Percentiles rank a stretch among this genome's conserved stretches.
phyloP scores from a whole-genome alignment of 2,329 filamentous ascomycete genomes.

The Metarhizium humberi region DNA sequence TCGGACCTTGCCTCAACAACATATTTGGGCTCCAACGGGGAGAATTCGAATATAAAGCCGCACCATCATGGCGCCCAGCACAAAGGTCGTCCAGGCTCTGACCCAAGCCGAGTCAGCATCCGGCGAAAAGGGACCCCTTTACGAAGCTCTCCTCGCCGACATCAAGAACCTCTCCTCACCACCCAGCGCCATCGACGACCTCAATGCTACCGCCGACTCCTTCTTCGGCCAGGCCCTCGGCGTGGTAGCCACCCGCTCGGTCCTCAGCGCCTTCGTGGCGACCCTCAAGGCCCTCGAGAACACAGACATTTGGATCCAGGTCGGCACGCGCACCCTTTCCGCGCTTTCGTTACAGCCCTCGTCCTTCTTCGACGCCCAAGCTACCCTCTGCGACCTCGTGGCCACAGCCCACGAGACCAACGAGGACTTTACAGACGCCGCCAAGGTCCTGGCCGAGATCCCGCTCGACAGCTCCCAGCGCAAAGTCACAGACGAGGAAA shows the following conservation, averaged over 20 bases:
- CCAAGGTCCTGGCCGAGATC: constrained; percentile 70
- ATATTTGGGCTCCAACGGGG: not conserved
- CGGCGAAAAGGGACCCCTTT: constrained; percentile 34
- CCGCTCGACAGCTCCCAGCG: constrained; percentile 85
- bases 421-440: constrained; percentile 73
- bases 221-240: constrained; percentile 62
- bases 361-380: constrained; percentile 77
- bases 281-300: constrained; percentile 52
- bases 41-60: not conserved
- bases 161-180: constrained; percentile 32
- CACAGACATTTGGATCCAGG: constrained; percentile 61
- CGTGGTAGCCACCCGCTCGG: constrained; percentile 64
- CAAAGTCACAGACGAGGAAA: constrained; percentile 70
- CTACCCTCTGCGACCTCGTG: constrained; percentile 67
- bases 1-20: not conserved
- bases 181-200: constrained; percentile 37
- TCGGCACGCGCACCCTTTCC: constrained; percentile 64
- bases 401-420: constrained; percentile 75
- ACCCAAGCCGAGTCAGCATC: constrained; percentile 26
- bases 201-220: constrained; percentile 57
- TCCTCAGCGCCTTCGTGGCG: constrained; percentile 58
- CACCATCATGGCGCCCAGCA: constrained; percentile 25
- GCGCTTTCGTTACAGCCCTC: constrained; percentile 52
- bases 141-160: constrained; percentile 35
- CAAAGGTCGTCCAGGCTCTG: constrained; percentile 34